Evolutionary conservation across 345 rosid species (phyloP).

Genomic region (Atalantia buxifolia): DNA sequence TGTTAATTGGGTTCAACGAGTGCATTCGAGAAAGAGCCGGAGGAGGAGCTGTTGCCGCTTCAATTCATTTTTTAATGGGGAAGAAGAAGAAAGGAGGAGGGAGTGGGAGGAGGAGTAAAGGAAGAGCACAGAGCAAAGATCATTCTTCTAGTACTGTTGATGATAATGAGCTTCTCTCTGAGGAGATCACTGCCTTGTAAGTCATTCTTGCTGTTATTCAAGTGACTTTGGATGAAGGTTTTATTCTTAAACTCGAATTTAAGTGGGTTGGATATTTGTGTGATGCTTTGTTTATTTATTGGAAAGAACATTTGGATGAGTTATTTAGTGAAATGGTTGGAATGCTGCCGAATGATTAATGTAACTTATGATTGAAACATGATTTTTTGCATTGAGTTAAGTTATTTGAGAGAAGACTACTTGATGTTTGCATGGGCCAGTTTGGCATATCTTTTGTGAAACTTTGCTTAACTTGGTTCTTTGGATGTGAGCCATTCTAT

Average conservation of each 20-base stretch:
- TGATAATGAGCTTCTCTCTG: constrained; percentile 78
- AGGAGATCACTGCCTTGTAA: constrained; percentile 96
- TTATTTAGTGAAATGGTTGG: background rate
- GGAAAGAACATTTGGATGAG: background rate
- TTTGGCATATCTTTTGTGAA: background rate
- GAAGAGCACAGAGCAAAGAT: constrained; percentile 64
- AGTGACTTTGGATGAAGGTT: background rate
- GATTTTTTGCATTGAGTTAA: background rate
- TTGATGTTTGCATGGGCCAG: background rate
- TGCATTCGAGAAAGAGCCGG: background rate
- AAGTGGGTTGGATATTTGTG: background rate
- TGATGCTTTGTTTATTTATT: background rate
- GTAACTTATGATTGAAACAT: background rate
- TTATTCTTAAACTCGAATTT: background rate
- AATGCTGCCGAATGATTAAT: background rate
- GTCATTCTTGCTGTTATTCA: constrained; percentile 9
- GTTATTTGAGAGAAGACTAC: background rate
- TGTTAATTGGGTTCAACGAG: background rate
- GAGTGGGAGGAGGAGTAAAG: constrained; percentile 57
- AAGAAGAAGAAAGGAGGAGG: constrained; percentile 66
- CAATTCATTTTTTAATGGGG: constrained; percentile 8
- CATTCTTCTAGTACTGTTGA: constrained; percentile 44
- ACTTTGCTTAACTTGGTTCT: background rate
- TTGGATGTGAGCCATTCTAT: background rate
- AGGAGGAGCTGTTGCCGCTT: background rate